Base-by-base conservation (phyloP, 2,329 filamentous ascomycete species). In the Aspergillus pseudoviridinutans region DNA sequence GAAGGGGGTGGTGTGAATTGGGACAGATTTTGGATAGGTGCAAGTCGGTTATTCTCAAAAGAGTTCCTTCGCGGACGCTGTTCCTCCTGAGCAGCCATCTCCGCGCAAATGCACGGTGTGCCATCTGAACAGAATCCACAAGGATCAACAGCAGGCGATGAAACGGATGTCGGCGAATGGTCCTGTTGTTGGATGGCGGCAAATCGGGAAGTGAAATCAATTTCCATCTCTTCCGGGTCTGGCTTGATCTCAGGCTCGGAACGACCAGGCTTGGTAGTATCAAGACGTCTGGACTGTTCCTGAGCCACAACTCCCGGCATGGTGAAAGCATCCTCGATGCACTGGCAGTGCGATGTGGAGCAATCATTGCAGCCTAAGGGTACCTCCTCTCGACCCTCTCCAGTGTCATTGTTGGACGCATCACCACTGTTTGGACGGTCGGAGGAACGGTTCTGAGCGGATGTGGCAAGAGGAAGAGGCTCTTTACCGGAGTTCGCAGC, bases 121-220 rank as follows among this genome's bases (percentile, higher is more conserved):
- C 89, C 89, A 58, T 92, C 89, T 60, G 87, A 85, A 74, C 90
- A 94, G 76, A 94, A 94, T 6, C 90, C 90, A 71, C 90, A 94
- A 22, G 84, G 83, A 65, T 93, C 90, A 60, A 84, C 77, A n/a
- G 74, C 68, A 22, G 71, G 49, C 61, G 74, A 64, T 67, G 75
- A 61, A 70, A 73, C 61, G 63, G 67, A 42, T 61, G 62, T 50
- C 50, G 56, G 58, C 32, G 59, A 56, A 49, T 63, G 58, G 29
- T 64, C 63, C 63, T 70, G 64, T 52, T 58, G 55, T 27, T 60
- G 71, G 52, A 64, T 77, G 70, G 68, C 79, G 77, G 55, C 83
- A 78, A 89, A 89, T 64, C 85, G 81, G 60, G 82, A 75, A 5
- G 89, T 91, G 64, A 92, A 92, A 70, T 92, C 89, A 49, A 87